phyloP scores from a whole-genome alignment of 1,284 basidiomycete species.

The Boletus semigastroideus region DNA sequence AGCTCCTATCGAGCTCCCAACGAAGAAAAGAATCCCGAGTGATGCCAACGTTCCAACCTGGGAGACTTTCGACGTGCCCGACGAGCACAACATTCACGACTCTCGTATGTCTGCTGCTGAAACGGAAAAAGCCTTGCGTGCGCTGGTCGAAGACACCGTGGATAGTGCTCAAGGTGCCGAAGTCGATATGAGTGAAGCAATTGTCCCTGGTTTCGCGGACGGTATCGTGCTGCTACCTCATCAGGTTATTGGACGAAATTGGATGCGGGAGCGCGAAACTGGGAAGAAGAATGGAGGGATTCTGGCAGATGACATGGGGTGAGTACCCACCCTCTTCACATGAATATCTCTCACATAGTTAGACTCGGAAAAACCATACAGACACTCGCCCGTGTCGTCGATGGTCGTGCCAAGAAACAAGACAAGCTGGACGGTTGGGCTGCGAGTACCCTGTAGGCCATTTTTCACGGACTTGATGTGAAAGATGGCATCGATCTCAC shows the following conservation, averaged over 20 bases:
- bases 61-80: conserved; percentile 35
- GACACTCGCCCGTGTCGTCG: conserved; percentile 79
- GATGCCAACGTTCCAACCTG: conserved; percentile 14
- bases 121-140: conserved; percentile 64
- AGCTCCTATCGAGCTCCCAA: conserved; percentile 31
- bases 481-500: conserved; percentile 13
- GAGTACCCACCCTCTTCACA: conserved; percentile 13
- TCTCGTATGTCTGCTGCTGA: conserved; percentile 43
- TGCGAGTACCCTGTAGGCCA: conserved; percentile 65
- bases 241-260: conserved; percentile 80
- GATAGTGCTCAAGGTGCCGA: conserved; percentile 47
- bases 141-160: conserved; percentile 52
- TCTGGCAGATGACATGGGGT: conserved; percentile 92
- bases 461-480: background rate
- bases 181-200: conserved; percentile 61
- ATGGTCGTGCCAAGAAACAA: conserved; percentile 65
- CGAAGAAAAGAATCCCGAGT: conserved; percentile 15
- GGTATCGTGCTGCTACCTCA: conserved; percentile 78
- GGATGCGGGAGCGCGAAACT: conserved; percentile 86
- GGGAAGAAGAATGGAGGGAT: conserved; percentile 85
- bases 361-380: conserved; percentile 94
- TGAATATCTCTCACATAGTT: conserved; percentile 5
- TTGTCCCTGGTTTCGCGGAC: conserved; percentile 72
- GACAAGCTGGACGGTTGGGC: conserved; percentile 75
- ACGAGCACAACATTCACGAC: conserved; percentile 37